Base-by-base conservation (phyloP, 148 eudicot genomes). In the Spergularia bocconei region DNA sequence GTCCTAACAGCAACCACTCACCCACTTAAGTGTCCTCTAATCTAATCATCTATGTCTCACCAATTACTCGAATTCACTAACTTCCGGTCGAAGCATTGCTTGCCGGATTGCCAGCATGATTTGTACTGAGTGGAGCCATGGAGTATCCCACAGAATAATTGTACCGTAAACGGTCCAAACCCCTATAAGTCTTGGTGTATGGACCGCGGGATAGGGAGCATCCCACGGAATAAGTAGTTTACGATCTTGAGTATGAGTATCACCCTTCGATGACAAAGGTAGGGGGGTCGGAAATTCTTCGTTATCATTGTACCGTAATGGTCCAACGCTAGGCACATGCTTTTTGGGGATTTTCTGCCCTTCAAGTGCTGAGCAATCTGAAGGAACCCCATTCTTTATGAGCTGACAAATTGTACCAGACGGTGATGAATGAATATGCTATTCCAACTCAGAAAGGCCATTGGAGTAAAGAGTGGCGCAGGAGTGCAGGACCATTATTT, bases 51-150 rank as follows among this genome's bases (percentile, higher is more conserved):
- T 44, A 33, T 63, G 36, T 48, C 67, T 13, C 2, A 13, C 67
- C 14, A 63, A 33, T 63, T 33, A 47, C 71, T 51, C 71, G 48
- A 19, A 68, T 2, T 51, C 38, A 68, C 33, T 68, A 50, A 50
- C 3, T 1, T 5, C 56, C 17, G 38, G n/a, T 50, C 71, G 4
- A 38, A 70, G 36, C 20, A 1, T 33, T 36, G 50, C 64, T 12
- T 71, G 12, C 63, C 20, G n/a, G 16, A 56, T 36, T 47, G 14
- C 59, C 60, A 51, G 58, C 39, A 50, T 69, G 16, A 19, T 38
- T 56, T 57, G 4, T 14, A 39, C 0, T 39, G 51, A 38, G 69
- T 65, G 51, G 21, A 39, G 38, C 38, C 51, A 15, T 41, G 69
- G 33, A 33, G 48, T 47, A 63, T 36, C 44, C 48, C 20, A 6